Conservation (phyloP, 495 filamentous ascomycete species). For the Hypoxylon subgilvum region DNA sequence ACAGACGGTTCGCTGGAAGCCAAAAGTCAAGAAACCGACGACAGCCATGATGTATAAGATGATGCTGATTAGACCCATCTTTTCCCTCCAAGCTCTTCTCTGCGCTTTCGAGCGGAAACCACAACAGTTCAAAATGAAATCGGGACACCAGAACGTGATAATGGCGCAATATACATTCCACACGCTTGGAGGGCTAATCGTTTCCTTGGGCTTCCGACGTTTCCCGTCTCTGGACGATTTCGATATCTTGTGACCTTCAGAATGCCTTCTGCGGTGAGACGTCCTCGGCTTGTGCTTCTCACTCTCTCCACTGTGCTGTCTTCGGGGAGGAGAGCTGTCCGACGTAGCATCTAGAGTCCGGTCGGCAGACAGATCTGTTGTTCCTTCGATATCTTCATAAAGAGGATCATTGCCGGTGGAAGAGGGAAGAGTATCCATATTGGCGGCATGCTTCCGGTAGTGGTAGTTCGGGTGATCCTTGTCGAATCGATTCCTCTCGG, state of each 20-base stretch:
- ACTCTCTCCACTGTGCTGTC: constrained; percentile 37
- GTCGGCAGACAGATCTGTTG: constrained; percentile 56
- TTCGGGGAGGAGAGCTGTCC: constrained; percentile 48
- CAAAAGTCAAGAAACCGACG: constrained; percentile 96
- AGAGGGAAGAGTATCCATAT: constrained; percentile 86
- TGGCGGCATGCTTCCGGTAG: constrained; percentile 87
- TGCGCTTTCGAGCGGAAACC: constrained; percentile 88
- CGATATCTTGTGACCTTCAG: constrained; percentile 43
- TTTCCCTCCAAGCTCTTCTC: constrained; percentile 95
- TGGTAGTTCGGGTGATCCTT: constrained; percentile 90
- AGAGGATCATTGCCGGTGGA: constrained; percentile 91
- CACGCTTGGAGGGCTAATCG: constrained; percentile 78
- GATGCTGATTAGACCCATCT: constrained; percentile 95
- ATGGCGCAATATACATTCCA: constrained; percentile 96
- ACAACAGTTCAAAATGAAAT: constrained; percentile 80
- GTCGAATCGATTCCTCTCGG: constrained; percentile 82
- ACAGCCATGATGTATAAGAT: constrained; percentile 86
- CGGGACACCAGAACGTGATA: constrained; percentile 93
- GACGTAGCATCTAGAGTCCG: constrained; percentile 49
- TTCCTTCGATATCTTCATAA: constrained; percentile 67
- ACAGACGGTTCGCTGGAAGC: constrained; percentile 90
- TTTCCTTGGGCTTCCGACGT: constrained; percentile 66
- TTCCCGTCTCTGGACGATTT: constrained; percentile 68
- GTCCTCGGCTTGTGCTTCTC: constrained; percentile 46
- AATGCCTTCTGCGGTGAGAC: constrained; percentile 40